Conservation (phyloP, 2,329 filamentous ascomycete species). For the Exophiala aquamarina region DNA sequence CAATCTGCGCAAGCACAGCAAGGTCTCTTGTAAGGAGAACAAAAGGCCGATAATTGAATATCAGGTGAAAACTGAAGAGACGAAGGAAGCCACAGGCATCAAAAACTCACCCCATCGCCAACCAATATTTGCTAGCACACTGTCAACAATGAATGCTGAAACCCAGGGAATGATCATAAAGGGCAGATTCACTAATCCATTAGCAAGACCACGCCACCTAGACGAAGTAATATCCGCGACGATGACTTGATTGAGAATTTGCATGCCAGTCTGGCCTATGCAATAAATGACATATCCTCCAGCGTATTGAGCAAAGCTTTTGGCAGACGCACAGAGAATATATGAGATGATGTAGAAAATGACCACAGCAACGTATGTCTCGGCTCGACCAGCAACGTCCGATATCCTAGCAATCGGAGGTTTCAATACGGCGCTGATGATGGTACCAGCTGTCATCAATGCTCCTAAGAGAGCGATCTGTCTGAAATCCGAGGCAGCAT, state of each 20-base stretch:
- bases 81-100: too few relatives aligned
- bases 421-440: conserved; percentile 42
- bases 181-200: conserved; percentile 40
- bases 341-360: conserved; percentile 39
- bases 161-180: conserved; percentile 44
- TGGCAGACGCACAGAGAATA: conserved; percentile 38
- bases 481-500: conserved; percentile 42
- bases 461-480: conserved; percentile 33
- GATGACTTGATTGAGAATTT: conserved; percentile 46
- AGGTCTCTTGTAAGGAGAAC: too few relatives aligned
- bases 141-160: conserved; percentile 43
- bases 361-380: conserved; percentile 32
- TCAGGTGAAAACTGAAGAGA: too few relatives aligned
- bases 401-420: conserved; percentile 45
- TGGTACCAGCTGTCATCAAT: conserved; percentile 35
- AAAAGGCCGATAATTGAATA: too few relatives aligned
- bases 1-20: too few relatives aligned
- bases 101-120: conserved; percentile 40
- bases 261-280: conserved; percentile 40
- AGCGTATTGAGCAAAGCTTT: conserved; percentile 38
- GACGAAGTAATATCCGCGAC: conserved; percentile 44
- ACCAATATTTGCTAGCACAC: conserved; percentile 40
- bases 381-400: conserved; percentile 42
- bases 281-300: conserved; percentile 39
- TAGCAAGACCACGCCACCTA: conserved; percentile 41